Base-by-base conservation (phyloP, 352 stramenopile genomes). In the Pythium utonaiense region DNA sequence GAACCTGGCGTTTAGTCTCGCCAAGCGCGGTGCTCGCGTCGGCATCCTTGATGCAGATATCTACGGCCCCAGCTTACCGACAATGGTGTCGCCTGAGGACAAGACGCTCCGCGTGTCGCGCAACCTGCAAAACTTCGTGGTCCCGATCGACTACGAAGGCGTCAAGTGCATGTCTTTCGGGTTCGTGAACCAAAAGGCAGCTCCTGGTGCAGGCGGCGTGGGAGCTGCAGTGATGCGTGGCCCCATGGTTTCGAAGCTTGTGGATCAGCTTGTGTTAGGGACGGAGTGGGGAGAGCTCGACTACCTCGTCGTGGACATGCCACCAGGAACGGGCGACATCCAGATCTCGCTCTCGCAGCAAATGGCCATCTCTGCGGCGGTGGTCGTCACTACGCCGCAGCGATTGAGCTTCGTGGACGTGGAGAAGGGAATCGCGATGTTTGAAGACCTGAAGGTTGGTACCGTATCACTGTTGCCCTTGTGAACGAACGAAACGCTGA, bases 231-330 rank as follows among this genome's bases (percentile, higher is more conserved):
- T 98, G 24, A 98, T 99, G 95, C 80, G 96, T 38, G 97, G 97
- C 5, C 95, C 97, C 0, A 99, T 99, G 96, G 96, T 99, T 5
- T 98, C 89, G 31, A 97, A 99, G 75, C 74, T 99, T 28, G 74
- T 99, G 24, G 90, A 98, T 68, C 97, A 99, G 71, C 95, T 99
- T 51, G 60, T 96, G 53, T 70, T 94, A 8, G 86, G 97, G 6
- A 99, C 97, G 0, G 84, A 98, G 64, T 99, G 98, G 98, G 97
- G 97, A n/a, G 80, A 97, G 30, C 73, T 99, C n/a, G 98, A 99
- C 77, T 99, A 99, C 71, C 72, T 99, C 40, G 77, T 99, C n/a
- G 91, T 95, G 19, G 85, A 99, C 67, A 99, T 99, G 95, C 98
- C 98, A 9, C 98, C 98, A 5, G 98, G 98, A 45, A 99, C 98